These are phyloP conservation scores for Teratosphaeria pseudoeucalypti DNA, from an alignment of 2,329 filamentous ascomycete genomes.

Conservation along the genomic window DNA sequence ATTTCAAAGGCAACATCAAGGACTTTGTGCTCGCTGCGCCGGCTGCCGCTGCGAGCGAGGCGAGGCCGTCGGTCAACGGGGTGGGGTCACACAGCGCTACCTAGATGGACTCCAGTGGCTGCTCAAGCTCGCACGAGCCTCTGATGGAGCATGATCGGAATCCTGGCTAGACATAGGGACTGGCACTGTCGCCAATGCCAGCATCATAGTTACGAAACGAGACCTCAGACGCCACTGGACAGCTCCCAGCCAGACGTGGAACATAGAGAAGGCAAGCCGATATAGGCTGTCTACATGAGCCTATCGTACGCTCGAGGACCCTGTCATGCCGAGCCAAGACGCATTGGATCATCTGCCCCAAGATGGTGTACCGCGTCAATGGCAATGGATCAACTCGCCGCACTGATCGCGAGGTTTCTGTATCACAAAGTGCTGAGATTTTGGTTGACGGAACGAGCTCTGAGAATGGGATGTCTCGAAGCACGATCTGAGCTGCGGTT, in stretches of 20 bases:
- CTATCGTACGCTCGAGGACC: too few species aligned
- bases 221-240: neutral
- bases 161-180: neutral
- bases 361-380: too few species aligned
- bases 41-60: neutral
- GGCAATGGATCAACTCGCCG: too few species aligned
- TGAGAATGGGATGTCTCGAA: neutral
- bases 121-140: neutral
- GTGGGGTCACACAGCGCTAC: neutral
- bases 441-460: too few species aligned
- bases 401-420: too few species aligned
- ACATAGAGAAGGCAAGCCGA: neutral
- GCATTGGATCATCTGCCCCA: too few species aligned
- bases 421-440: too few species aligned
- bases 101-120: neutral
- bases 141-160: neutral
- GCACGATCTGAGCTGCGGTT: neutral
- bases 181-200: neutral
- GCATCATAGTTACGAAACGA: neutral
- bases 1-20: slow-evolving; percentile 88
- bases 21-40: slow-evolving; percentile 45
- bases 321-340: too few species aligned
- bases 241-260: neutral
- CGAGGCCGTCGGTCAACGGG: neutral
- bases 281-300: too few species aligned